Evolutionary conservation across 2,329 filamentous ascomycete genomes (phyloP).

Genomic region (Penicillium occitanis): DNA sequence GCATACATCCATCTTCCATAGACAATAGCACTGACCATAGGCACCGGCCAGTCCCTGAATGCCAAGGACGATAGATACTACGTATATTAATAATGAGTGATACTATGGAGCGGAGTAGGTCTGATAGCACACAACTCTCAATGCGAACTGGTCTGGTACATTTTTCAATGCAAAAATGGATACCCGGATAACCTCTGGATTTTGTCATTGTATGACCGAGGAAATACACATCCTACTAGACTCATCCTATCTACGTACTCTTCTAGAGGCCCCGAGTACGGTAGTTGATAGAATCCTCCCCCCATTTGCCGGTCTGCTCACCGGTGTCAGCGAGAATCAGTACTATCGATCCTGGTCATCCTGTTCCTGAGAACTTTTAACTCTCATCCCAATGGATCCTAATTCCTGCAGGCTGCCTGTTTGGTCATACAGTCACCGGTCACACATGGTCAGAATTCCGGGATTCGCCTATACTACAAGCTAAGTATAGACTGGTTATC

Average conservation of each 20-base stretch:
- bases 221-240: background rate
- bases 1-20: background rate
- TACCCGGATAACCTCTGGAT: background rate
- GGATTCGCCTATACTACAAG: background rate
- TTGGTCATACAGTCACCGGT: background rate
- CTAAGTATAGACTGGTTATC: background rate
- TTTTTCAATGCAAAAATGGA: slow-evolving; percentile 7
- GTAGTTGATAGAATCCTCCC: background rate
- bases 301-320: background rate
- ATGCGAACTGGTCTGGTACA: background rate
- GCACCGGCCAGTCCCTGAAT: background rate
- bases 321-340: background rate
- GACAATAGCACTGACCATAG: background rate
- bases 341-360: background rate
- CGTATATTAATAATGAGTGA: background rate
- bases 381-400: background rate
- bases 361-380: background rate
- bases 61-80: background rate
- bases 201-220: background rate
- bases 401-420: background rate
- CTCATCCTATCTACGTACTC: background rate
- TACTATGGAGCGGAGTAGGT: background rate
- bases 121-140: background rate
- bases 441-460: background rate
- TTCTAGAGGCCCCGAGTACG: background rate